These are phyloP conservation scores for Raphanus raphanistrum DNA, from an alignment of 345 rosid genomes.

Conservation along the genomic window DNA sequence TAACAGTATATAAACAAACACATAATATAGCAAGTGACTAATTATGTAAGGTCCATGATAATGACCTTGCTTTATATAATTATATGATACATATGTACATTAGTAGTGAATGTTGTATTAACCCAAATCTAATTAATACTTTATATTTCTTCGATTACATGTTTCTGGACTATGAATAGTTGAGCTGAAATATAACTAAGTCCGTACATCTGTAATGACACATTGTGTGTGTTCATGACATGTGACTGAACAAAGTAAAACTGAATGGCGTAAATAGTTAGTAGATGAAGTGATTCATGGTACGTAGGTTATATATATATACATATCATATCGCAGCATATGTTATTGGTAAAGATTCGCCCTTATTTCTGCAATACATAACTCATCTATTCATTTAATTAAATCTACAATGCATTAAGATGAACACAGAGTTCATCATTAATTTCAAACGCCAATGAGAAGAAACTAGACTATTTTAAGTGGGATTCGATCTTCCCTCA, in stretches of 20 bases:
- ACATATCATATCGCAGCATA: not conserved
- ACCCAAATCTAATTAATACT: not conserved
- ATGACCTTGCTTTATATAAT: not conserved
- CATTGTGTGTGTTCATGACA: constrained; percentile 4
- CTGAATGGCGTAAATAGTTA: constrained; percentile 14
- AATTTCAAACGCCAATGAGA: not conserved
- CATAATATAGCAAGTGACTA: constrained; percentile 3
- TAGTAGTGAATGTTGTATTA: constrained; percentile 2
- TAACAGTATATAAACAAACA: not conserved
- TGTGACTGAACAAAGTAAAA: constrained; percentile 2
- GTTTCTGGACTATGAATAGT: not conserved
- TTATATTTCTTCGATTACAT: not conserved
- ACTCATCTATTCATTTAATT: not conserved
- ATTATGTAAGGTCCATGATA: constrained; percentile 4
- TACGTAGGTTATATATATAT: not conserved
- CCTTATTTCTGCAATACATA: not conserved
- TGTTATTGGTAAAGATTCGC: constrained; percentile 21
- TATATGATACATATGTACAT: not conserved
- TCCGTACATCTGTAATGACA: constrained; percentile 5
- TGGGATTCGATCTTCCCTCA: constrained; percentile 4
- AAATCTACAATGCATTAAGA: not conserved
- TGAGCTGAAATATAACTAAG: not conserved
- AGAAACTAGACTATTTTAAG: not conserved
- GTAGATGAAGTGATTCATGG: constrained; percentile 22
- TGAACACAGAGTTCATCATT: not conserved